Evolutionary conservation across 2,329 filamentous ascomycete genomes (phyloP), one percentile per base, ranked within the genome.

Genomic region (Cladorrhinum sp.): DNA sequence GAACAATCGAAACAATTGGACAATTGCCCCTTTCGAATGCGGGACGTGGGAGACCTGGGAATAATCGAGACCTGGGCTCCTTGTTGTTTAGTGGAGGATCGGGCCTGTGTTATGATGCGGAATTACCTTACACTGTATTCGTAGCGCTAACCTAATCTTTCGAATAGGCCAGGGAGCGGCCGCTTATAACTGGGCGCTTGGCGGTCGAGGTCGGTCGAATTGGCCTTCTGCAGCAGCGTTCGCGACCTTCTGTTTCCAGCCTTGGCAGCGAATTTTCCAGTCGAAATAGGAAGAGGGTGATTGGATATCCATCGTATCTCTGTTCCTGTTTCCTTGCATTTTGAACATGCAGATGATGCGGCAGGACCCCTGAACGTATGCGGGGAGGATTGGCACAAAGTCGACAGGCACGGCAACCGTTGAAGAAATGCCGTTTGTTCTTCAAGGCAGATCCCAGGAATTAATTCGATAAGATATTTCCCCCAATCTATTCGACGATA

Each of bases 111-210:
- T 49, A 57, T 36, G 24, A 56, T 42, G 24, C 54, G 54, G 54
- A 56, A 56, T 56, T 56, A 56, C 54, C 33, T 36, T 36, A 56
- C 54, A 56, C 33, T 36, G 33, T 12, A 16, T 36, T 36, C 33
- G 39, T 56, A 56, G 54, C 54, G 54, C 54, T 56, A 56, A 56
- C 54, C 54, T 48, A 56, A 48, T 56, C 54, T 49, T 57, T 57
- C n/a, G 26, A 26, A 46, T 9, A 30, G 39, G 54, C 54, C 39
- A 33, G 54, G 54, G 42, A 18, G 33, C 33, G 8, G 54, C 36
- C 36, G 20, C 33, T 23, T 56, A 46, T 56, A 48, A 20, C 42
- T 30, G 54, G 36, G 24, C 54, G 54, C 54, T 56, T 57, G 54
- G 54, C 54, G 26, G 36, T 42, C 39, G 42, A 48, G 24, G 42